A percentile compares a stretch with the other conserved stretches of the same genome.
Conservation (phyloP, 768 basidiomycete species). For the Panaeolus papilionaceus region DNA sequence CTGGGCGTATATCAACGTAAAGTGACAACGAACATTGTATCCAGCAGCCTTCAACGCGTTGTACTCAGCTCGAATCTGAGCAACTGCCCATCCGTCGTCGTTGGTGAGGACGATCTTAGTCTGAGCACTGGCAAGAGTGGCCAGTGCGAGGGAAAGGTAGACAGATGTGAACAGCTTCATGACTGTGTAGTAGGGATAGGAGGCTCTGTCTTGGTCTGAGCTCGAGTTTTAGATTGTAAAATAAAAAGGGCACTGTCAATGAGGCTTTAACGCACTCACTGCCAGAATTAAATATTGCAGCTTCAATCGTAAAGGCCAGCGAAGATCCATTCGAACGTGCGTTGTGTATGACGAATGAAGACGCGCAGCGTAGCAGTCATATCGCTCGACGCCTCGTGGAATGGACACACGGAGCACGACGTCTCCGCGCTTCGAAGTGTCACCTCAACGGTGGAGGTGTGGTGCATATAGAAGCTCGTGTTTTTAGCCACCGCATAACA, state of each 20-base stretch:
- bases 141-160: constrained; percentile 19
- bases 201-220: background rate
- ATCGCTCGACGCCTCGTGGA: too few relatives aligned
- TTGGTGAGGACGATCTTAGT: constrained; percentile 33
- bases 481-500: too few relatives aligned
- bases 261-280: too few relatives aligned
- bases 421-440: too few relatives aligned
- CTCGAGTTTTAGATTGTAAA: too few relatives aligned
- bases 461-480: too few relatives aligned
- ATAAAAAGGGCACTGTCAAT: too few relatives aligned
- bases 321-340: background rate
- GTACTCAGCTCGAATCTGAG: constrained; percentile 47
- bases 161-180: constrained; percentile 3
- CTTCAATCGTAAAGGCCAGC: background rate
- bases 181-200: background rate
- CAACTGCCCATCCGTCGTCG: constrained; percentile 47
- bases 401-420: too few relatives aligned
- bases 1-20: too few relatives aligned
- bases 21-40: constrained; percentile 36
- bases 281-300: background rate
- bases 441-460: too few relatives aligned
- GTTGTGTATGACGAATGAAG: background rate
- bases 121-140: constrained; percentile 16
- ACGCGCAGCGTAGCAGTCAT: background rate
- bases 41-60: constrained; percentile 41